Evolutionary conservation across 2,329 filamentous ascomycete genomes (phyloP), one percentile per base, ranked within the genome.

Genomic region (Parasarocladium wereldwijsianum): DNA sequence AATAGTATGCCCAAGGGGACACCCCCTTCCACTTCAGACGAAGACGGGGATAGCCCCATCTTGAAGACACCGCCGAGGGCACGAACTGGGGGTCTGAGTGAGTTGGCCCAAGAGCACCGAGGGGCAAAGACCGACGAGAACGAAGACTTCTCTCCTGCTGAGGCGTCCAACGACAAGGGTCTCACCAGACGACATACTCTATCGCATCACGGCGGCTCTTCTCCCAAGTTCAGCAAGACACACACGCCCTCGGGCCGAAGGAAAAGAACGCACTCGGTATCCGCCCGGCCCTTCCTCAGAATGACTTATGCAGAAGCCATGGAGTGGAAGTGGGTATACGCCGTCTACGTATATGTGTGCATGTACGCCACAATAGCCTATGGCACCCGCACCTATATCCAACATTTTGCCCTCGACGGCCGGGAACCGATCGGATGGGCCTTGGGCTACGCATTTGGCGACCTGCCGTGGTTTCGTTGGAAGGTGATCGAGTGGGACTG

Each of bases 361-460:
- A 70, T 92, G 6, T 31, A 76, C 7, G 43, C 58, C 1, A 68
- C 83, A 18, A 70, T 92, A 31, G 53, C 93, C 4, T 53, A 73
- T 3, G 79, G 75, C 0, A 66, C 96, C 17, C 70, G 85, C 32
- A 60, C 62, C 3, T 79, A 83, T 40, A 71, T 96, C 29, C 56
- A 66, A 22, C 54, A 57, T 24, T 62, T 68, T 37, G 85, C 84
- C 10, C 61, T 98, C 2, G 46, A 65, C 19, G 73, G 71, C 11
- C 58, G 73, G 30, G 90, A 98, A 42, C 85, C 90, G 0, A 70
- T 98, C 25, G 83, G 87, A 3, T 98, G 90, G 90, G 86, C 84
- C 0, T 52, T 94, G 8, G 78, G 83, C 2, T 98, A 98, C 50
- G 58, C 94, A 3, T 70, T 96, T 36, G 86, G 87, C 9, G 80